These are phyloP conservation scores for Pelargonium australe DNA, from an alignment of 441 rosid species.

Conservation along the genomic window DNA sequence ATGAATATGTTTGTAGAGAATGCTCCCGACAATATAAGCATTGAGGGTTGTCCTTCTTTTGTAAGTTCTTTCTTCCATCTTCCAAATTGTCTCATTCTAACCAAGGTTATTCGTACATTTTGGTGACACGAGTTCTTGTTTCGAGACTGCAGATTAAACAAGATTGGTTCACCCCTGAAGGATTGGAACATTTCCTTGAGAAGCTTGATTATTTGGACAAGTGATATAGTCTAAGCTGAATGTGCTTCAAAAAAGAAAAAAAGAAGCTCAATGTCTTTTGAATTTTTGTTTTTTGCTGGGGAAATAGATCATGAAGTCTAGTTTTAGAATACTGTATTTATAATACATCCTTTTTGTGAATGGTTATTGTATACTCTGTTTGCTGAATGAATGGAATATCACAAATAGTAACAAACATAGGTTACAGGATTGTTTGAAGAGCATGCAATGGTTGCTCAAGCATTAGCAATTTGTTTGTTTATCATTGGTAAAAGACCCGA, in stretches of 20 bases:
- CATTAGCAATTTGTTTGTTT: no score
- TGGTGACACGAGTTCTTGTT: constrained; percentile 10
- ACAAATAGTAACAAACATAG: no score
- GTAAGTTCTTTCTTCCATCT: constrained; percentile 38
- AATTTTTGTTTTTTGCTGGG: background rate
- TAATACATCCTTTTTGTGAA: no score
- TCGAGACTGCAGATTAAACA: constrained; percentile 52
- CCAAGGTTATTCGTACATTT: background rate
- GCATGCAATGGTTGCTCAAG: no score
- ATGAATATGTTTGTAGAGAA: constrained; percentile 51
- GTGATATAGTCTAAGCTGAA: background rate
- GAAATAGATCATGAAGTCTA: no score
- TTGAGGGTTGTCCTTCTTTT: constrained; percentile 45
- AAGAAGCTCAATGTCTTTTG: background rate
- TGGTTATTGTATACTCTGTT: no score
- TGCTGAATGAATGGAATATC: no score
- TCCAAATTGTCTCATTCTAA: background rate
- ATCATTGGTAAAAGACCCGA: no score
- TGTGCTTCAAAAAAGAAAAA: background rate
- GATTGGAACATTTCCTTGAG: constrained; percentile 41
- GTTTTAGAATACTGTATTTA: no score
- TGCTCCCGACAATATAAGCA: constrained; percentile 50
- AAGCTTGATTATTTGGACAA: constrained; percentile 30
- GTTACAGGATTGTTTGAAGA: no score
- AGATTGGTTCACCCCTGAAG: constrained; percentile 62